Percentiles rank a stretch among this genome's conserved stretches.
Evolutionary conservation across 495 filamentous ascomycete species (phyloP).

Genomic region (Talaromyces stipitatus): DNA sequence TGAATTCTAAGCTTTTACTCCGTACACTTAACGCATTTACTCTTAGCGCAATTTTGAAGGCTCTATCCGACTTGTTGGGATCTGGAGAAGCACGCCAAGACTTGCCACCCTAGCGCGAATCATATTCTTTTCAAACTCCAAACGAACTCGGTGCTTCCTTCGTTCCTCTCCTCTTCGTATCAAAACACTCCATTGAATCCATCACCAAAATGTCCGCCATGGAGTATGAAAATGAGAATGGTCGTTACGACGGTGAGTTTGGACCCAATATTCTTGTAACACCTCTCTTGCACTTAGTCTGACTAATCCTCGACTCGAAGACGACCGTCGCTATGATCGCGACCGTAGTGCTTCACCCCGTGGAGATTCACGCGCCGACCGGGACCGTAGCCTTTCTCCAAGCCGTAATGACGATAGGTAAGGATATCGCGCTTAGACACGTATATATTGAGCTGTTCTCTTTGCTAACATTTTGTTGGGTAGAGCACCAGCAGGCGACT

Average conservation of each 20-base stretch:
- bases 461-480: slow-evolving; percentile 3
- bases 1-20: no score
- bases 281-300: slow-evolving; percentile 2
- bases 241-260: slow-evolving; percentile 76
- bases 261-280: slow-evolving; percentile 8
- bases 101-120: neutral
- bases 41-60: no score
- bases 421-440: neutral
- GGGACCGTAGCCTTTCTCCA: slow-evolving; percentile 72
- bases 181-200: slow-evolving; percentile 18
- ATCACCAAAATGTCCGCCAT: slow-evolving; percentile 44
- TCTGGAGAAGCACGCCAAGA: slow-evolving; percentile 1
- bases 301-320: slow-evolving; percentile 29
- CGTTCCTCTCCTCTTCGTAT: slow-evolving; percentile 15
- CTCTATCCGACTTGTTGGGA: no score
- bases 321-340: slow-evolving; percentile 77
- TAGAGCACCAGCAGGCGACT: slow-evolving; percentile 27
- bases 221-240: slow-evolving; percentile 83
- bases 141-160: neutral
- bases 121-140: neutral
- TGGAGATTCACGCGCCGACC: slow-evolving; percentile 60
- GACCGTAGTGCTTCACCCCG: slow-evolving; percentile 92
- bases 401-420: slow-evolving; percentile 67
- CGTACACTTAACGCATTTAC: no score
- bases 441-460: neutral